Evolutionary conservation across 345 rosid genomes (phyloP).

Genomic region (Leavenworthia alabamica): DNA sequence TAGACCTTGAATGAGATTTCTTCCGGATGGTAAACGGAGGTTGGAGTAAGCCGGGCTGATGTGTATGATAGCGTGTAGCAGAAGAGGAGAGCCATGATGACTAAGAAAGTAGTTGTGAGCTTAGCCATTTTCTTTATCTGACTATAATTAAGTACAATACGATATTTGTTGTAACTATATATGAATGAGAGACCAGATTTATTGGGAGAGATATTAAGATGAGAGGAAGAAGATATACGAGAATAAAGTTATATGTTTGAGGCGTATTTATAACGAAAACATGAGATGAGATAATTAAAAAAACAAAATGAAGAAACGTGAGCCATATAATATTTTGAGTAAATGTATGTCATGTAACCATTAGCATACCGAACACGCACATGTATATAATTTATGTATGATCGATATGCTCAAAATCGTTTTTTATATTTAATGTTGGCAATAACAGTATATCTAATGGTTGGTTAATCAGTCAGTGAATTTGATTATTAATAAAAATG

Average conservation of each 20-base stretch:
- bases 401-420: too few relatives aligned
- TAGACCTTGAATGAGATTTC: conserved; percentile 35
- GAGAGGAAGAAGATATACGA: too few relatives aligned
- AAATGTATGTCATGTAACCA: conserved; percentile 9
- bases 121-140: too few relatives aligned
- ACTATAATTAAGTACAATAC: too few relatives aligned
- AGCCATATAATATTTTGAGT: conserved; percentile 20
- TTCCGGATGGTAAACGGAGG: conserved; percentile 11
- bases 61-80: conserved; percentile 33
- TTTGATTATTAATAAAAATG: too few relatives aligned
- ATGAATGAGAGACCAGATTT: background rate
- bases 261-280: conserved; percentile 24
- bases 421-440: background rate
- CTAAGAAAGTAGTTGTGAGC: conserved; percentile 16
- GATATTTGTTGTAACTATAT: background rate
- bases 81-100: conserved; percentile 39
- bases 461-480: background rate
- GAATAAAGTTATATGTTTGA: background rate
- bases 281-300: conserved; percentile 18
- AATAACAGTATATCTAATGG: background rate
- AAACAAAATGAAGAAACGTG: too few relatives aligned
- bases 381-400: conserved; percentile 3
- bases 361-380: conserved; percentile 27
- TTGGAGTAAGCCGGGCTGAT: conserved; percentile 37
- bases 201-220: too few relatives aligned